Evolutionary conservation across 371 early-diverging fungal genomes (phyloP).

Genomic region (Syncephalastrum racemosum): DNA sequence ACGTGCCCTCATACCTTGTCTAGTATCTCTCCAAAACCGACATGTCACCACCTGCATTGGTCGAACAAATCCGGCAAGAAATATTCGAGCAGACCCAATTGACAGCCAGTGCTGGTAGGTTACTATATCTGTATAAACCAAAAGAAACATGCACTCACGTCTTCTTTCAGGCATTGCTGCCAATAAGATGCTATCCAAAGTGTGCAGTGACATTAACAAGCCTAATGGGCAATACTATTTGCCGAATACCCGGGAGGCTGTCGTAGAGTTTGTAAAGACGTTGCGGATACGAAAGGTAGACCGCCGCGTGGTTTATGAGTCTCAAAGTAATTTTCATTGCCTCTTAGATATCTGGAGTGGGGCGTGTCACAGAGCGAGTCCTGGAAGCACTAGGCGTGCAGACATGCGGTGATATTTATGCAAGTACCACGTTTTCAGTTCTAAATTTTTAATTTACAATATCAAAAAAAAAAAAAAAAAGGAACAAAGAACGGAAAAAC

Average conservation of each 20-base stretch:
- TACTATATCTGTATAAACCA: not conserved
- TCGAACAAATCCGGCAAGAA: conserved; percentile 52
- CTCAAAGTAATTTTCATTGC: not conserved
- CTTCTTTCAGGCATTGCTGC: conserved; percentile 52
- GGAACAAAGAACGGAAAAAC: too few relatives aligned
- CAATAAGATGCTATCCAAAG: conserved; percentile 59
- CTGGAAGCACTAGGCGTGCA: conserved; percentile 35
- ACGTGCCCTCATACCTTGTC: not conserved
- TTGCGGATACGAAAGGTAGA: conserved; percentile 35
- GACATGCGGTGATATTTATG: conserved; percentile 40
- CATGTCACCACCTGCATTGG: conserved; percentile 47
- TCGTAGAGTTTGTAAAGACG: conserved; percentile 29
- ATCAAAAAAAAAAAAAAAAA: too few relatives aligned
- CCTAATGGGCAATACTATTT: conserved; percentile 65
- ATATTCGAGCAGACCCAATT: conserved; percentile 54
- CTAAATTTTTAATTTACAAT: not conserved
- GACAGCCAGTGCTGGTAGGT: conserved; percentile 63
- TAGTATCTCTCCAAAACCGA: conserved; percentile 42
- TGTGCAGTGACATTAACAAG: conserved; percentile 65
- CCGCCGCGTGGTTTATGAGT: not conserved
- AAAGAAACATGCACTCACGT: not conserved
- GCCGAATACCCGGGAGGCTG: conserved; percentile 27
- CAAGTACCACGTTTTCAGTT: conserved; percentile 2
- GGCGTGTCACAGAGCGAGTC: conserved; percentile 49
- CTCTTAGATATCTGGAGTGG: conserved; percentile 39